These are phyloP conservation scores for Lodderomyces pseudojiufengensis DNA, from an alignment of 1,139 yeast species.

Conservation along the genomic window DNA sequence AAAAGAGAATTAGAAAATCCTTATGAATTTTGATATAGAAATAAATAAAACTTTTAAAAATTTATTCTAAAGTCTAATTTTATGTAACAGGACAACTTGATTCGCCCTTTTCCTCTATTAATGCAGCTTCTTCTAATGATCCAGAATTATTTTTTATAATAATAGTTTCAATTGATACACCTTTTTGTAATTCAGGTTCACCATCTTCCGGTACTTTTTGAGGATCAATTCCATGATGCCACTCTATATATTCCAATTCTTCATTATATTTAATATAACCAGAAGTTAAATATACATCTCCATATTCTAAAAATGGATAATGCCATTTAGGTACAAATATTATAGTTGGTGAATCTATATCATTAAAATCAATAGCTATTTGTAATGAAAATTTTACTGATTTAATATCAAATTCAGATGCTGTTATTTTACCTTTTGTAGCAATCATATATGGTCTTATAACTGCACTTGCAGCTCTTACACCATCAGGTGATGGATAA, in stretches of 20 bases:
- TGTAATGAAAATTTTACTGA: constrained; percentile 45
- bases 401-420: constrained; percentile 54
- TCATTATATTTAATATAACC: constrained; percentile 56
- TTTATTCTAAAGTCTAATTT: neutral
- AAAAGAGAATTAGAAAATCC: constrained; percentile 31
- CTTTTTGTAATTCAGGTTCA: neutral
- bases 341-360: constrained; percentile 40
- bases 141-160: constrained; percentile 40
- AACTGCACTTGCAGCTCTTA: constrained; percentile 66
- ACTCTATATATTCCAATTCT: constrained; percentile 54
- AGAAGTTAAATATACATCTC: constrained; percentile 44
- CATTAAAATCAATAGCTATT: constrained; percentile 24
- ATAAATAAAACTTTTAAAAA: no score
- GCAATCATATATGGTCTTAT: constrained; percentile 70
- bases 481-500: constrained; percentile 53
- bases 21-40: constrained; percentile 4
- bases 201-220: constrained; percentile 1
- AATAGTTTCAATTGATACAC: constrained; percentile 25
- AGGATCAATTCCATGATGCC: constrained; percentile 52
- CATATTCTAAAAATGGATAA: constrained; percentile 45
- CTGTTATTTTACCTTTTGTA: constrained; percentile 49
- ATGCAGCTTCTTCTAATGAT: constrained; percentile 28
- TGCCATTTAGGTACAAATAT: constrained; percentile 73
- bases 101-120: constrained; percentile 14
- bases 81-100: constrained; percentile 21